A percentile compares a stretch with the other conserved stretches of the same genome.
Evolutionary conservation across 2,329 filamentous ascomycete genomes (phyloP).

Genomic region (Arthroderma uncinatum): DNA sequence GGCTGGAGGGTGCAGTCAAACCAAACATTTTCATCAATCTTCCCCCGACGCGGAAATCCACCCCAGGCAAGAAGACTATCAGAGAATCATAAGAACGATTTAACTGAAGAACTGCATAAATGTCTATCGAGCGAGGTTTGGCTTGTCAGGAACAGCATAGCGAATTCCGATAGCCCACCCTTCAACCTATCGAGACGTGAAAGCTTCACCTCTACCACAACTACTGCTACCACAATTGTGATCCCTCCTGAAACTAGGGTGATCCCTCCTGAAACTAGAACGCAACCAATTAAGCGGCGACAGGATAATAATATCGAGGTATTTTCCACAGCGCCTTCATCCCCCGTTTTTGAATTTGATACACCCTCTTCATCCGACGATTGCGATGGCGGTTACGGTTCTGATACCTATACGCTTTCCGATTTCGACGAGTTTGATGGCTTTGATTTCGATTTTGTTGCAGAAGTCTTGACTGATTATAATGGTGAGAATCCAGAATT

Average conservation of each 20-base stretch:
- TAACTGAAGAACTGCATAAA: slow-evolving; percentile 2
- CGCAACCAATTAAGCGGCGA: not conserved
- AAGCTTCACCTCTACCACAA: not conserved
- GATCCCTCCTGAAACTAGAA: not conserved
- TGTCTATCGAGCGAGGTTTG: not conserved
- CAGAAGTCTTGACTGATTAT: slow-evolving; percentile 15
- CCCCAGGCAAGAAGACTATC: slow-evolving; percentile 8
- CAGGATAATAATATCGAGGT: slow-evolving; percentile 17
- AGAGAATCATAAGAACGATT: not conserved
- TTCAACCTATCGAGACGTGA: not conserved
- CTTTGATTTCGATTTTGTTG: slow-evolving; percentile 15
- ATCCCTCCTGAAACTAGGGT: not conserved
- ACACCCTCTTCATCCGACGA: slow-evolving; percentile 9
- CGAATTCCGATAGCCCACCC: not conserved
- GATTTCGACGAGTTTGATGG: slow-evolving; percentile 12
- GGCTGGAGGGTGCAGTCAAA: slow-evolving; percentile 21
- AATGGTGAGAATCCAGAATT: slow-evolving; percentile 13
- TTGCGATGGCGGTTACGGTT: not conserved
- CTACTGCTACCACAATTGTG: not conserved
- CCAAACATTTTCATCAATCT: slow-evolving; percentile 11
- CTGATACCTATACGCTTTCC: slow-evolving; percentile 12
- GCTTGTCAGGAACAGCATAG: not conserved
- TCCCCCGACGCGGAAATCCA: slow-evolving; percentile 17
- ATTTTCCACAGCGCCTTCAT: slow-evolving; percentile 21
- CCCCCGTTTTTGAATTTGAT: slow-evolving; percentile 16